A percentile compares a stretch with the other conserved stretches of the same genome.
phyloP scores from a whole-genome alignment of 192 early-diverging fungal genomes.

The Gigaspora rosea region DNA sequence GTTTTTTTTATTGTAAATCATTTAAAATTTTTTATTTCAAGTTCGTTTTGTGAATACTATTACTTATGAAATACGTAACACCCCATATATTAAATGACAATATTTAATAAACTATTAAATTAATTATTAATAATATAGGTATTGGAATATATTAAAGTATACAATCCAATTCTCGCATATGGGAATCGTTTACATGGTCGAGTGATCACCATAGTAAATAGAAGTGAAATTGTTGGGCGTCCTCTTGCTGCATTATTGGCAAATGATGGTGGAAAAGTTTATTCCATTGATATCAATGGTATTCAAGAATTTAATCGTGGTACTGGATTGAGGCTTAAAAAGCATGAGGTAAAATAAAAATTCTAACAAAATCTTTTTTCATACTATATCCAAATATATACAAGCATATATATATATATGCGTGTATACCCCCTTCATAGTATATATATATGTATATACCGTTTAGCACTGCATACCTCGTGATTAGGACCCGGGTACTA shows the following conservation, averaged over 20 bases:
- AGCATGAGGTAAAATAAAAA: conserved; percentile 53
- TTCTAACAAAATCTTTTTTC: too few relatives aligned
- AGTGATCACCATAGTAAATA: conserved; percentile 92
- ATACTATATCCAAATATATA: too few relatives aligned
- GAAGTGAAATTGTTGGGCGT: conserved; percentile 96
- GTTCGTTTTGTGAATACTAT: neutral
- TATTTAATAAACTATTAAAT: neutral
- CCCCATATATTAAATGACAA: neutral
- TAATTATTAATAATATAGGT: conserved; percentile 47
- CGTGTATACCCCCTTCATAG: too few relatives aligned
- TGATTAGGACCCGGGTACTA: too few relatives aligned
- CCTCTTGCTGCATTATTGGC: conserved; percentile 95
- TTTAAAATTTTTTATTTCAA: neutral
- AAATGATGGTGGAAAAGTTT: conserved; percentile 98
- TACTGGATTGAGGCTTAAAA: conserved; percentile 61
- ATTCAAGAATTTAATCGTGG: conserved; percentile 80
- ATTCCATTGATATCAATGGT: conserved; percentile 90
- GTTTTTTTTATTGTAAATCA: neutral
- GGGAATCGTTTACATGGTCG: conserved; percentile 95
- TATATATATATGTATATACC: too few relatives aligned
- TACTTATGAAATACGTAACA: neutral
- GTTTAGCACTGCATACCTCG: too few relatives aligned
- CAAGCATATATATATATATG: too few relatives aligned
- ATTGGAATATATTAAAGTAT: conserved; percentile 93
- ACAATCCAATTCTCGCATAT: conserved; percentile 83